Percentiles rank a stretch among this genome's conserved stretches.
phyloP scores from a whole-genome alignment of 768 basidiomycete genomes.

The Calocera cornea region DNA sequence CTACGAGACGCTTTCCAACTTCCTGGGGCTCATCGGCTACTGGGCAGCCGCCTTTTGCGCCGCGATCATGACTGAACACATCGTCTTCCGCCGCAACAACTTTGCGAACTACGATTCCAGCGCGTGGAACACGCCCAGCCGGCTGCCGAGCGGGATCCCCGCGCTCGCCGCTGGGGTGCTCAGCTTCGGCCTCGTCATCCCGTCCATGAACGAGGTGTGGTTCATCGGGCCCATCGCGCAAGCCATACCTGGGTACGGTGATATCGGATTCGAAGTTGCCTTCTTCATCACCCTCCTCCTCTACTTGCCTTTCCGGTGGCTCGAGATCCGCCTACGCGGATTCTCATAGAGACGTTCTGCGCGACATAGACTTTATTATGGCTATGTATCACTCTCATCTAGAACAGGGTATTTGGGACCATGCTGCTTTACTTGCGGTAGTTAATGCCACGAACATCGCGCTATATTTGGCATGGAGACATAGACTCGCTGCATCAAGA shows the following conservation, averaged over 20 bases:
- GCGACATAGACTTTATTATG: not conserved
- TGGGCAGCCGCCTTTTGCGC: conserved; percentile 41
- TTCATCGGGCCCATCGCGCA: conserved; percentile 55
- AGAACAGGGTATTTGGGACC: not conserved
- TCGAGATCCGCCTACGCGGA: conserved; percentile 22
- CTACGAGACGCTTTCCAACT: conserved; percentile 46
- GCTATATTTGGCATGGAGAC: not conserved
- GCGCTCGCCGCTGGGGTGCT: conserved; percentile 40
- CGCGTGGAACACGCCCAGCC: conserved; percentile 40
- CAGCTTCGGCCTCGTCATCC: conserved; percentile 44
- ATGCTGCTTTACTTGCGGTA: not conserved
- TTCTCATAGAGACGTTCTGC: not conserved
- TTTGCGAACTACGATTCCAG: conserved; percentile 37
- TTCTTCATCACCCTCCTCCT: conserved; percentile 34
- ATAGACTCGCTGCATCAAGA: too few species aligned
- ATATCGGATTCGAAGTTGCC: conserved; percentile 57
- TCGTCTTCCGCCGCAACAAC: conserved; percentile 43
- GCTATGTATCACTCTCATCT: not conserved
- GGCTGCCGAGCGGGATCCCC: conserved; percentile 49
- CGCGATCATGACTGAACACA: conserved; percentile 52
- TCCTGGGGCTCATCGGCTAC: conserved; percentile 57
- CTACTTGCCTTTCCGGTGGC: conserved; percentile 40
- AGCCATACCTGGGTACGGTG: conserved; percentile 34
- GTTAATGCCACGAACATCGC: not conserved
- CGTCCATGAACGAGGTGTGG: conserved; percentile 60